Base-by-base conservation (phyloP, 108 stramenopile species). In the Skeletonema potamos region DNA sequence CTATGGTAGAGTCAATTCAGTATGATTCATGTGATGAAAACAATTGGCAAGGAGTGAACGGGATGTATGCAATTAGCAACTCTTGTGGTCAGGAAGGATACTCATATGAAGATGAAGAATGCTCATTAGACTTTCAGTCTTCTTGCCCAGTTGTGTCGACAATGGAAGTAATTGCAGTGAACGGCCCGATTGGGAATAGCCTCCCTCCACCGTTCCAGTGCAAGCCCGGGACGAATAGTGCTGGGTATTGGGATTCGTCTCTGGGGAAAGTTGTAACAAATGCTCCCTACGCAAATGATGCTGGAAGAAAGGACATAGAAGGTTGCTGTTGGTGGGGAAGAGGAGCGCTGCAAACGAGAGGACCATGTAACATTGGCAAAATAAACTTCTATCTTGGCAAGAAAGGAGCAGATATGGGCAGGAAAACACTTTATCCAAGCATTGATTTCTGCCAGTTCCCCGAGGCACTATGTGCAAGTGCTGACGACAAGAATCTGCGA, bases 21-120 rank as follows among this genome's bases (percentile, higher is more conserved):
- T 72, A 72, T 55, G 83, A 84, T 65, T 54, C 83, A 22, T 84
- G 83, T 32, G 75, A 72, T 20, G 83, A 84, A 62, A 41, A 68
- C 30, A 80, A 76, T 37, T 73, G 70, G 75, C 70, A 84, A 58
- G 33, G 29, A 24, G 54, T 58, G 10, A 29, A 32, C 4, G 79
- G 70, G 13, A 46, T 61, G 27, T 66, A 81, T 65, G 70, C 83
- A 1, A 70, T 84, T 15, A 73, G 74, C 39, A 84, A 84, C 33
- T 28, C 67, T 30, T 84, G 83, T 54, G 83, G 83, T 24, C 83
- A 84, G 30, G 58, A 77, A 34, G 69, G 70, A 1, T 30, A 65
- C 55, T 76, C 74, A 10, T 81, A 81, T 61, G 74, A 81, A 56
- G 58, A 80, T 72, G 75, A 84, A 41, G 65, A 32, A 24, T 84